Conservation (phyloP, 352 stramenopile species). For the Phytophthora constricta region DNA sequence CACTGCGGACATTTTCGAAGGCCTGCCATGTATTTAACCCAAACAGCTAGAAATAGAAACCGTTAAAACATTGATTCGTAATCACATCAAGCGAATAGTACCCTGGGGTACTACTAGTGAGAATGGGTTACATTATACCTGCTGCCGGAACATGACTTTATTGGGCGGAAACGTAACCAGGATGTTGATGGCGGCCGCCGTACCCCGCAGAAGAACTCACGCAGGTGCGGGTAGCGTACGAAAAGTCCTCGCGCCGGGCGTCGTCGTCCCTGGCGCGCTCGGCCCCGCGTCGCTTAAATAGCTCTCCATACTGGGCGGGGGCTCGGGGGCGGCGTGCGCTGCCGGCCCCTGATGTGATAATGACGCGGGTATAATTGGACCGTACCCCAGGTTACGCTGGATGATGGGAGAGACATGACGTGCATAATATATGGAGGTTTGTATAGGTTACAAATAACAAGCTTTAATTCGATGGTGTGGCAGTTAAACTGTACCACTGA, state of each 20-base stretch:
- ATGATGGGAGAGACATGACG: too few species aligned
- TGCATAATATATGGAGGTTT: too few species aligned
- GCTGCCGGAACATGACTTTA: slow-evolving; percentile 92
- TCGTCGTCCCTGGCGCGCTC: slow-evolving; percentile 12
- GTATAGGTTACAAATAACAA: too few species aligned
- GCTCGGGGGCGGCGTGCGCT: not conserved
- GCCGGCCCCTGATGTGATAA: not conserved
- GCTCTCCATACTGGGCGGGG: slow-evolving; percentile 30
- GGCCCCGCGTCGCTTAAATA: slow-evolving; percentile 31
- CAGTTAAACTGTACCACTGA: too few species aligned
- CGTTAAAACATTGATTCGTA: slow-evolving; percentile 1
- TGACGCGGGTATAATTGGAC: not conserved
- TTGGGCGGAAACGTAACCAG: slow-evolving; percentile 88
- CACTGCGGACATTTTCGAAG: slow-evolving; percentile 69
- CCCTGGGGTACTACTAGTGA: not conserved
- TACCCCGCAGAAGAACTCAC: slow-evolving; percentile 86
- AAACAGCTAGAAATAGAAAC: slow-evolving; percentile 56
- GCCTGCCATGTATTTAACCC: slow-evolving; percentile 73
- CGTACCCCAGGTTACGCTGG: too few species aligned
- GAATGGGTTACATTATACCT: slow-evolving; percentile 49
- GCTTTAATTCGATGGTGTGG: too few species aligned
- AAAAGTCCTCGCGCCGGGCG: slow-evolving; percentile 43
- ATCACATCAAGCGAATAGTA: not conserved
- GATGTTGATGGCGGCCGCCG: slow-evolving; percentile 88
- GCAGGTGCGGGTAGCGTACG: slow-evolving; percentile 63